A percentile compares a stretch with the other conserved stretches of the same genome.
Conservation (phyloP, 352 stramenopile genomes). For the Globisporangium spiculum region DNA sequence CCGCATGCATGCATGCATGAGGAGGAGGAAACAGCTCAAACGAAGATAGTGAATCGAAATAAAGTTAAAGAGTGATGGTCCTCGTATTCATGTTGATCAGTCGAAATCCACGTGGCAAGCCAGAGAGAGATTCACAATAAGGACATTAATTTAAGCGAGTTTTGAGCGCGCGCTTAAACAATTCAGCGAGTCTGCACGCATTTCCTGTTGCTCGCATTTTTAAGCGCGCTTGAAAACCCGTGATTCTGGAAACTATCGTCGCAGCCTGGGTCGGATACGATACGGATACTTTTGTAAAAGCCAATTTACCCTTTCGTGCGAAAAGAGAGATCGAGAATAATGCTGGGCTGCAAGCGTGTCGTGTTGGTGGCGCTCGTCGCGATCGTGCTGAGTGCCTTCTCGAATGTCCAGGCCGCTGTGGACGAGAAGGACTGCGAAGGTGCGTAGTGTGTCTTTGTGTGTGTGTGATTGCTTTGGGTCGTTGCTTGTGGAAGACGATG, state of each 20-base stretch:
- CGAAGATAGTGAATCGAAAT: neutral
- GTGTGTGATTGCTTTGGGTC: neutral
- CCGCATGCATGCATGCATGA: neutral
- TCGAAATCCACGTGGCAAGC: slow-evolving; percentile 7
- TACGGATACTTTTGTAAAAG: slow-evolving; percentile 20
- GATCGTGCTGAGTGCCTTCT: slow-evolving; percentile 37
- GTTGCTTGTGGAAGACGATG: neutral
- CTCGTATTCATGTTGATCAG: slow-evolving; percentile 1
- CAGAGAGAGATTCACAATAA: neutral
- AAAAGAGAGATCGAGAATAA: slow-evolving; percentile 17
- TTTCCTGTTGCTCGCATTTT: neutral
- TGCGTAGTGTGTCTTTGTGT: slow-evolving; percentile 22
- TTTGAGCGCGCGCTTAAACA: slow-evolving; percentile 10
- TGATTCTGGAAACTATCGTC: slow-evolving; percentile 13
- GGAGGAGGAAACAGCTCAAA: neutral
- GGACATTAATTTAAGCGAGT: neutral
- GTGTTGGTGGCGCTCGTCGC: slow-evolving; percentile 68
- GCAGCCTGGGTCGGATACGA: neutral
- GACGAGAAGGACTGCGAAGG: slow-evolving; percentile 91
- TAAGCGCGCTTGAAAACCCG: slow-evolving; percentile 23
- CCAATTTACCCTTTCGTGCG: slow-evolving; percentile 6
- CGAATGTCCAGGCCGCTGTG: slow-evolving; percentile 36
- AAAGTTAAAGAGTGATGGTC: neutral
- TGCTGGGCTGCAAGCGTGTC: slow-evolving; percentile 59
- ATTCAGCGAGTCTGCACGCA: neutral